Conservation (phyloP, 306 rosid species). For the Castanea mollissima region DNA sequence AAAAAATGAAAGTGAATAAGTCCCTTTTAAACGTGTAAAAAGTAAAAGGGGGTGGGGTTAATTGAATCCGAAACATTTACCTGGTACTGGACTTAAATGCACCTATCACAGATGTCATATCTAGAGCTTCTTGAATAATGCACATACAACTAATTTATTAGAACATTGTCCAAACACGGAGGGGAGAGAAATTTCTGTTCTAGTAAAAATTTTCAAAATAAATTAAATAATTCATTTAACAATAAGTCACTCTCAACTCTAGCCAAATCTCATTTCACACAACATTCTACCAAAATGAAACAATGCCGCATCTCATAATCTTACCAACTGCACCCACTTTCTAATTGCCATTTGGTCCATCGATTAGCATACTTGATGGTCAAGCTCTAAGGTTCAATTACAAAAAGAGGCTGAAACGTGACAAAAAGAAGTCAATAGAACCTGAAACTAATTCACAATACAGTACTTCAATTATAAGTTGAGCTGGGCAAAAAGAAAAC, state of each 20-base stretch:
- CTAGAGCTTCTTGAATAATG: background rate
- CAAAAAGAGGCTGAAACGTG: constrained; percentile 63
- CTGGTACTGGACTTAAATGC: too few species aligned
- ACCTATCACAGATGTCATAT: too few species aligned
- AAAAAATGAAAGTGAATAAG: too few species aligned
- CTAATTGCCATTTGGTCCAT: constrained; percentile 16
- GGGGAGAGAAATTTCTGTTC: background rate
- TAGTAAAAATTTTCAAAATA: background rate
- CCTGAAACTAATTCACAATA: constrained; percentile 1
- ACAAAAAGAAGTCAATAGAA: constrained; percentile 2
- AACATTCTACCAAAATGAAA: constrained; percentile 33
- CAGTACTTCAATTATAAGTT: background rate
- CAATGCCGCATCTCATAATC: constrained; percentile 30
- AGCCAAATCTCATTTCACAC: constrained; percentile 33
- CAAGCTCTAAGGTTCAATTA: constrained; percentile 58
- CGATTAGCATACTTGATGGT: constrained; percentile 16
- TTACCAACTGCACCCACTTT: constrained; percentile 22
- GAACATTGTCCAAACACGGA: constrained; percentile 20
- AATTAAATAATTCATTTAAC: constrained; percentile 19
- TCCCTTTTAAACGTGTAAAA: too few species aligned
- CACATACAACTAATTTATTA: background rate
- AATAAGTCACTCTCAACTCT: constrained; percentile 36
- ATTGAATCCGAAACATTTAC: too few species aligned
- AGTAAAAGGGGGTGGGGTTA: too few species aligned
- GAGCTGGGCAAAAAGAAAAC: constrained; percentile 23